A percentile compares a stretch with the other conserved stretches of the same genome.
phyloP scores from a whole-genome alignment of 2,329 filamentous ascomycete genomes.

The Ceratocystis eucalypticola region DNA sequence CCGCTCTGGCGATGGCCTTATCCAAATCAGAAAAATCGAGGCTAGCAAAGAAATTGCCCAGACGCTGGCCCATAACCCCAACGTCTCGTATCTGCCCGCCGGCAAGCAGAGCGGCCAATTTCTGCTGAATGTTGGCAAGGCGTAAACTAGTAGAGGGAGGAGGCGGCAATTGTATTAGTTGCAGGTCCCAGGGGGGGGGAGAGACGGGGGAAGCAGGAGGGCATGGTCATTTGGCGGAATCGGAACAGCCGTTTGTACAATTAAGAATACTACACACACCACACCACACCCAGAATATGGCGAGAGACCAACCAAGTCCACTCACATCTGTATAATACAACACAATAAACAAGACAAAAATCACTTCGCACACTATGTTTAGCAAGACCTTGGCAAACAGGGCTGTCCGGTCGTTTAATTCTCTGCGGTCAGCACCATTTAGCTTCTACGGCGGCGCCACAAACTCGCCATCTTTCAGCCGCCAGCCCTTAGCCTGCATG shows the following conservation, averaged over 20 bases:
- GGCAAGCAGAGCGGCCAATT: conserved; percentile 51
- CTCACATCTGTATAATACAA: conserved; percentile 20
- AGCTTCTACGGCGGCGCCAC: conserved; percentile 26
- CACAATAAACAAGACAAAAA: neutral
- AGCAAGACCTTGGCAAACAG: neutral
- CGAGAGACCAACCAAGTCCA: conserved; percentile 17
- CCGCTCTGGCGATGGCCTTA: conserved; percentile 83
- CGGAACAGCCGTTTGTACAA: conserved; percentile 15
- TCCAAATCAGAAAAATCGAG: conserved; percentile 95
- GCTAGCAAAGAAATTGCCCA: conserved; percentile 90
- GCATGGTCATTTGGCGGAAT: neutral
- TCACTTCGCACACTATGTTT: neutral
- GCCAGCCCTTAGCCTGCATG: conserved; percentile 57
- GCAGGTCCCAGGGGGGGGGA: conserved; percentile 14
- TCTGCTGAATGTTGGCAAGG: conserved; percentile 39
- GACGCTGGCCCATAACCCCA: conserved; percentile 78
- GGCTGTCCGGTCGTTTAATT: neutral
- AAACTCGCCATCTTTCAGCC: conserved; percentile 37
- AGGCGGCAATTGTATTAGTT: neutral
- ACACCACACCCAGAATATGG: conserved; percentile 18
- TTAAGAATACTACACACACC: conserved; percentile 10
- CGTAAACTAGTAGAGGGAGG: conserved; percentile 22
- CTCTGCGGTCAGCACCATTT: neutral
- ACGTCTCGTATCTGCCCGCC: conserved; percentile 85
- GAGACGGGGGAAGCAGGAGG: neutral